Conservation (phyloP, 257 asterid species). For the Apocynum venetum region DNA sequence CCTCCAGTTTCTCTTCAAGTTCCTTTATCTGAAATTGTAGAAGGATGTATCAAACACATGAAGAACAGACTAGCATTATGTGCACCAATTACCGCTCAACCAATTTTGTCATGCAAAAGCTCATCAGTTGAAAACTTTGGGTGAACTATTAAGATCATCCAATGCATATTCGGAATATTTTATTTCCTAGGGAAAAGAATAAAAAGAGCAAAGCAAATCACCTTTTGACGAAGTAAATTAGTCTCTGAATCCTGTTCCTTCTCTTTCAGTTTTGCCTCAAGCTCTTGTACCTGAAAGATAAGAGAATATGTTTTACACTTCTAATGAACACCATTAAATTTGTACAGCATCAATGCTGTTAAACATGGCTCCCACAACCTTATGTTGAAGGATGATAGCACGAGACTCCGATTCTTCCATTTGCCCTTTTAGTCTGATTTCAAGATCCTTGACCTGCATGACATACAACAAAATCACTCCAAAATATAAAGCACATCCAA, state of each 20-base stretch:
- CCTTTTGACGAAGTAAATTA: slow-evolving; percentile 50
- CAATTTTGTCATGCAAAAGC: background rate
- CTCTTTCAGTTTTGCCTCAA: slow-evolving; percentile 49
- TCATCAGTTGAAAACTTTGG: background rate
- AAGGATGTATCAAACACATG: background rate
- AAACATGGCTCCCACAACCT: slow-evolving; percentile 39
- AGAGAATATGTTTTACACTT: slow-evolving; percentile 4
- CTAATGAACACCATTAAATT: background rate
- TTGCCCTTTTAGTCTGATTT: slow-evolving; percentile 60
- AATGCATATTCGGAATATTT: background rate
- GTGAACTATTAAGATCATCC: background rate
- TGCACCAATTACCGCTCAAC: background rate
- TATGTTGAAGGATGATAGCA: slow-evolving; percentile 50
- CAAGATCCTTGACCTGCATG: slow-evolving; percentile 75
- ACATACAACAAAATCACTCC: slow-evolving; percentile 10
- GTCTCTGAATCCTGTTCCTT: slow-evolving; percentile 46
- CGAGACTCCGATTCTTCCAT: slow-evolving; percentile 46
- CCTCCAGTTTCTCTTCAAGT: slow-evolving; percentile 65
- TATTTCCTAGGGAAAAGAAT: background rate
- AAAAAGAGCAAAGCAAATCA: slow-evolving; percentile 6
- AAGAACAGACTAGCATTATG: background rate
- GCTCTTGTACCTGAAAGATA: slow-evolving; percentile 56
- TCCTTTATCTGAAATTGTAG: slow-evolving; percentile 53
- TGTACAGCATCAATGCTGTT: background rate
- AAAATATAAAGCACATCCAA: background rate